Conservation (phyloP, 1,284 basidiomycete genomes). For the Cryptococcus sp. region DNA sequence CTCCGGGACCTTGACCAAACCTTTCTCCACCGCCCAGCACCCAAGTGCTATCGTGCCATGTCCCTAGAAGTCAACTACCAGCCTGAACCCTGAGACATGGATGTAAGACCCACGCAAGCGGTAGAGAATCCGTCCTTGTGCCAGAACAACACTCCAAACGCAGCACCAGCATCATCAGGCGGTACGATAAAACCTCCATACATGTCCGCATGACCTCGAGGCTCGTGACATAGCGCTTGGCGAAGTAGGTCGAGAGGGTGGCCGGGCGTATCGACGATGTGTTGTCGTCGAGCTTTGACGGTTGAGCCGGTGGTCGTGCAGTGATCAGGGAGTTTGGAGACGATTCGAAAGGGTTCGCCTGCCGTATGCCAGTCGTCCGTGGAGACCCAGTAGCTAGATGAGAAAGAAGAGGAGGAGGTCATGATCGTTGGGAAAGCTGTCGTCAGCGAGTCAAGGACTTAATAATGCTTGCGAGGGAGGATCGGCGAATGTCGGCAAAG, state of each 20-base stretch:
- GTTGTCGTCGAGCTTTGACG: conserved; percentile 8
- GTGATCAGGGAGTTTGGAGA: conserved; percentile 7
- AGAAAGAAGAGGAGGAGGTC: no score
- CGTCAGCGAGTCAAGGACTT: no score
- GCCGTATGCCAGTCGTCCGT: conserved; percentile 25
- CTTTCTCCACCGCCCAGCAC: conserved; percentile 46
- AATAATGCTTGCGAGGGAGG: no score
- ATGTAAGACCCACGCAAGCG: conserved; percentile 46
- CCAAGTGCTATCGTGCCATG: conserved; percentile 52
- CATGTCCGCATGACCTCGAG: conserved; percentile 51
- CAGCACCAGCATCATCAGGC: conserved; percentile 44
- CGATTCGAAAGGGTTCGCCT: conserved; percentile 26
- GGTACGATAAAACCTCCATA: conserved; percentile 50
- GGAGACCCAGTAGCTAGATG: conserved; percentile 16
- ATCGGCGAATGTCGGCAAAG: no score
- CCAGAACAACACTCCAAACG: conserved; percentile 51
- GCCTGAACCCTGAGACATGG: no score
- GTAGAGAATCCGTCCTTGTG: conserved; percentile 54
- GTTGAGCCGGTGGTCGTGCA: conserved; percentile 1
- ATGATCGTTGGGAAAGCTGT: no score
- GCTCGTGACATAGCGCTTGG: conserved; percentile 35
- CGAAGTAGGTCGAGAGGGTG: conserved; percentile 20
- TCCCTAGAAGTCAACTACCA: conserved; percentile 7
- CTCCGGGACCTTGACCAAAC: conserved; percentile 4
- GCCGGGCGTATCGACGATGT: conserved; percentile 4